These are phyloP conservation scores for Elsinoe arachidis DNA, from an alignment of 2,329 filamentous ascomycete genomes.

Conservation along the genomic window DNA sequence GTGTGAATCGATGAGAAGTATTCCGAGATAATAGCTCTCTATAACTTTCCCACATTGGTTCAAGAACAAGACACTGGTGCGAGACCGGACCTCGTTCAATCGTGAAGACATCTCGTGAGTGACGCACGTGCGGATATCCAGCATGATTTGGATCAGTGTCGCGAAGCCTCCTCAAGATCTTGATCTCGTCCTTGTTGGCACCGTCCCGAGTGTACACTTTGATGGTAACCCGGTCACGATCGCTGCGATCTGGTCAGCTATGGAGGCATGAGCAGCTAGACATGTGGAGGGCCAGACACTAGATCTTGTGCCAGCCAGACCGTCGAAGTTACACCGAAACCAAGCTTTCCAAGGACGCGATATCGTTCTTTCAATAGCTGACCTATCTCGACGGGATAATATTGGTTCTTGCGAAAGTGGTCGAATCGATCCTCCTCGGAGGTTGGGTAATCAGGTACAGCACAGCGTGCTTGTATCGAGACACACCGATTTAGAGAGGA, in stretches of 20 bases:
- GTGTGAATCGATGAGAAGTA: slow-evolving; percentile 30
- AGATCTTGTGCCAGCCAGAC: slow-evolving; percentile 20
- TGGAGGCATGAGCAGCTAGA: slow-evolving; percentile 13
- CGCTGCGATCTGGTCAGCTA: not conserved
- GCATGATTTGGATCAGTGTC: slow-evolving; percentile 19
- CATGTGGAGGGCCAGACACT: slow-evolving; percentile 3
- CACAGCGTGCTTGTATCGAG: not conserved
- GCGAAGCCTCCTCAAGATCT: slow-evolving; percentile 18
- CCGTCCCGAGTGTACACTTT: slow-evolving; percentile 12
- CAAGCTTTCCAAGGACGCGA: slow-evolving; percentile 20
- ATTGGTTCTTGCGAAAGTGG: slow-evolving; percentile 18
- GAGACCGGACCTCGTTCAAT: slow-evolving; percentile 24
- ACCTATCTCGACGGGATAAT: slow-evolving; percentile 28
- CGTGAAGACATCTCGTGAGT: slow-evolving; percentile 26
- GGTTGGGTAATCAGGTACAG: not conserved
- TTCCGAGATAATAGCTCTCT: slow-evolving; percentile 32
- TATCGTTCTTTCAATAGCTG: slow-evolving; percentile 22
- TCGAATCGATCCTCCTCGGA: slow-evolving; percentile 17
- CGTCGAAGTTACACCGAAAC: slow-evolving; percentile 18
- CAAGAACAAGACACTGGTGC: slow-evolving; percentile 33
- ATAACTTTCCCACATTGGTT: slow-evolving; percentile 35
- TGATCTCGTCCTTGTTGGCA: slow-evolving; percentile 18
- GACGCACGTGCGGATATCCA: slow-evolving; percentile 25
- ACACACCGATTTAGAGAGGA: not conserved
- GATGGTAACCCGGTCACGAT: not conserved